A percentile compares a stretch with the other conserved stretches of the same genome.
phyloP scores from a whole-genome alignment of 148 eudicot species.

The Polygonum aviculare region DNA sequence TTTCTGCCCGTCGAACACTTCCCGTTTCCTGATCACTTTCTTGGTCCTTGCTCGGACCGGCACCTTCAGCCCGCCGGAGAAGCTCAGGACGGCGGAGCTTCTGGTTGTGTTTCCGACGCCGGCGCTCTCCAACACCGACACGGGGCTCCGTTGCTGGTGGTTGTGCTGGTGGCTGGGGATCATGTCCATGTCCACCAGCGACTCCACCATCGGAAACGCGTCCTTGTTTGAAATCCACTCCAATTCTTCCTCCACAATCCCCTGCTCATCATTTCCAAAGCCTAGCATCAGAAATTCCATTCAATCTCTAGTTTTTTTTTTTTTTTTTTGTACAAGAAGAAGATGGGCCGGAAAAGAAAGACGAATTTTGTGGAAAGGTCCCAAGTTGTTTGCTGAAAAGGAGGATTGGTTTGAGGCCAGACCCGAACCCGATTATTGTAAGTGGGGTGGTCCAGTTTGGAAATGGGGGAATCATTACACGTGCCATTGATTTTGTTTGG shows the following conservation, averaged over 20 bases:
- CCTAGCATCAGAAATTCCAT: neutral
- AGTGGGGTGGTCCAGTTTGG: neutral
- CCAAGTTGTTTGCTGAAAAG: neutral
- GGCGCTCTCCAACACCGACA: conserved; percentile 54
- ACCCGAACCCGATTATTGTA: neutral
- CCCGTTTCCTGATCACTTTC: conserved; percentile 21
- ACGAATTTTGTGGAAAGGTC: neutral
- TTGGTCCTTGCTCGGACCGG: conserved; percentile 59
- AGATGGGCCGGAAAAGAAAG: neutral
- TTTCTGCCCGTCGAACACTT: conserved; percentile 11
- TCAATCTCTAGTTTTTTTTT: neutral
- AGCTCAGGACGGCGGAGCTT: neutral
- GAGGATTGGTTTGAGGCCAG: neutral
- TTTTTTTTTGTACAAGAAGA: too few relatives aligned
- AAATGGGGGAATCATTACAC: conserved; percentile 11
- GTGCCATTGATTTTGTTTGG: conserved; percentile 10
- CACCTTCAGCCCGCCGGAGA: conserved; percentile 26
- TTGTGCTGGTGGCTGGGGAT: conserved; percentile 24
- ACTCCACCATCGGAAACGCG: conserved; percentile 67
- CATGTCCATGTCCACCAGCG: conserved; percentile 54
- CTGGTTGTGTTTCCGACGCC: neutral
- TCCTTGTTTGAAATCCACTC: conserved; percentile 86
- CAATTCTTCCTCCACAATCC: conserved; percentile 62
- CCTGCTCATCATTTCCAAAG: conserved; percentile 12
- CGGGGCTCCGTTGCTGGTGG: conserved; percentile 27